Conservation (phyloP, 1,139 yeast genomes). For the Diutina siamensis region DNA sequence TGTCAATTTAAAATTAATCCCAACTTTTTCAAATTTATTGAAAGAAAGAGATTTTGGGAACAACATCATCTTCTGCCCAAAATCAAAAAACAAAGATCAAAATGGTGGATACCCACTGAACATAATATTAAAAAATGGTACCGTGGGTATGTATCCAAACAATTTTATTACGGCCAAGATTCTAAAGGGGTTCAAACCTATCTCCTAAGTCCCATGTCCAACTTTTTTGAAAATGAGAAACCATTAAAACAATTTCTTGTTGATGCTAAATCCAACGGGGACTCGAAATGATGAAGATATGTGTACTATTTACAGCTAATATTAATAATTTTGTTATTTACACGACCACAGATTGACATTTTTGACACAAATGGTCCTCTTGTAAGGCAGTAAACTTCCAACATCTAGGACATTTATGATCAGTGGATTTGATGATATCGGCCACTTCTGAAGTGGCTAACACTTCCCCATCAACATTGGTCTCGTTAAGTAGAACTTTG, state of each 20-base stretch:
- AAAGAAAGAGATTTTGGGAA: slow-evolving; percentile 14
- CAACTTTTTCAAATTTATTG: slow-evolving; percentile 20
- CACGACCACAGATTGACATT: slow-evolving; percentile 32
- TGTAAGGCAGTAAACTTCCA: slow-evolving; percentile 63
- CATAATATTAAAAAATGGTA: slow-evolving; percentile 20
- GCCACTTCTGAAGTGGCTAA: slow-evolving; percentile 12
- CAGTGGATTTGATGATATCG: slow-evolving; percentile 32
- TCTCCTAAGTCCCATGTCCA: slow-evolving; percentile 16
- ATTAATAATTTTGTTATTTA: slow-evolving; percentile 15
- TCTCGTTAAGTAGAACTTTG: slow-evolving; percentile 25
- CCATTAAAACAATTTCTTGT: neutral
- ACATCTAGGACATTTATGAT: slow-evolving; percentile 78
- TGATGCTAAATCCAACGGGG: too few relatives aligned
- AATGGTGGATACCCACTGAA: slow-evolving; percentile 21
- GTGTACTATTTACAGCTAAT: slow-evolving; percentile 12
- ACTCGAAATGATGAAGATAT: too few relatives aligned
- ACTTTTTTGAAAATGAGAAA: slow-evolving; percentile 14
- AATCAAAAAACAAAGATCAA: slow-evolving; percentile 13
- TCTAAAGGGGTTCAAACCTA: slow-evolving; percentile 9
- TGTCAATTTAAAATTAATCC: slow-evolving; percentile 14
- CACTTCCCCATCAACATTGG: slow-evolving; percentile 12
- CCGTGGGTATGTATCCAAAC: slow-evolving; percentile 21
- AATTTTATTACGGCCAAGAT: slow-evolving; percentile 17
- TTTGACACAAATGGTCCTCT: slow-evolving; percentile 47
- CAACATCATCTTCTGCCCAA: neutral